Conservation (phyloP, 1,139 yeast genomes). For the Geotrichum fermentans region DNA sequence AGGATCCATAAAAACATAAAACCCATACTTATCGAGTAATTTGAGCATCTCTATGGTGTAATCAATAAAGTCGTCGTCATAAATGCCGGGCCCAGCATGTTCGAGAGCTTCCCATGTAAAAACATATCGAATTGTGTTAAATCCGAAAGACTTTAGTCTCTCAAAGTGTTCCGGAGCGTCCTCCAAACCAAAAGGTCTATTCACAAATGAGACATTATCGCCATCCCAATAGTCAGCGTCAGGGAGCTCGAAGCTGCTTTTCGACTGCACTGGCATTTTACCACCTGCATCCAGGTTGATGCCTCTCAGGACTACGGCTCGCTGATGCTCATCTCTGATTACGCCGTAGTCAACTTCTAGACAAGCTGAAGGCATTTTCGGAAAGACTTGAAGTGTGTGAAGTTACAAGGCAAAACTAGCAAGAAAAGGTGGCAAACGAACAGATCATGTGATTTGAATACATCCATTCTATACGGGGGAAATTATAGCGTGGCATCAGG, state of each 20-base stretch:
- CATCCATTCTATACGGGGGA: no score
- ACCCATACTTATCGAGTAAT: slow-evolving; percentile 55
- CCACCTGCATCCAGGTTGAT: slow-evolving; percentile 75
- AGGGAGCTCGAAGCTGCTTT: slow-evolving; percentile 37
- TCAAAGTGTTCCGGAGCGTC: slow-evolving; percentile 65
- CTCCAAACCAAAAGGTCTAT: slow-evolving; percentile 67
- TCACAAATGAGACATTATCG: slow-evolving; percentile 67
- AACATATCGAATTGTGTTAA: slow-evolving; percentile 66
- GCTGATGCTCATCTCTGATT: slow-evolving; percentile 56
- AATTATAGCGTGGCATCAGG: no score
- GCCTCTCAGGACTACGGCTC: slow-evolving; percentile 65
- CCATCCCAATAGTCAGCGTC: slow-evolving; percentile 57
- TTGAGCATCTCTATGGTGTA: slow-evolving; percentile 60
- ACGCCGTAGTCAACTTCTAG: slow-evolving; percentile 42
- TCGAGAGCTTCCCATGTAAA: slow-evolving; percentile 91
- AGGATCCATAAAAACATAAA: slow-evolving; percentile 75
- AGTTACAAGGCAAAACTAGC: background rate
- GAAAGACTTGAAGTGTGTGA: background rate
- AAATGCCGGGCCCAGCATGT: slow-evolving; percentile 75
- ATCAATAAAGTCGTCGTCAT: slow-evolving; percentile 69
- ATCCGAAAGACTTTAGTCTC: slow-evolving; percentile 73
- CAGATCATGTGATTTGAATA: background rate
- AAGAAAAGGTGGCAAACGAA: background rate
- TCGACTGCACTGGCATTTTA: slow-evolving; percentile 64
- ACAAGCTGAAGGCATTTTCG: slow-evolving; percentile 13